Base-by-base conservation (phyloP, 805 yeast species). In the Pichia gijzeniarum region DNA sequence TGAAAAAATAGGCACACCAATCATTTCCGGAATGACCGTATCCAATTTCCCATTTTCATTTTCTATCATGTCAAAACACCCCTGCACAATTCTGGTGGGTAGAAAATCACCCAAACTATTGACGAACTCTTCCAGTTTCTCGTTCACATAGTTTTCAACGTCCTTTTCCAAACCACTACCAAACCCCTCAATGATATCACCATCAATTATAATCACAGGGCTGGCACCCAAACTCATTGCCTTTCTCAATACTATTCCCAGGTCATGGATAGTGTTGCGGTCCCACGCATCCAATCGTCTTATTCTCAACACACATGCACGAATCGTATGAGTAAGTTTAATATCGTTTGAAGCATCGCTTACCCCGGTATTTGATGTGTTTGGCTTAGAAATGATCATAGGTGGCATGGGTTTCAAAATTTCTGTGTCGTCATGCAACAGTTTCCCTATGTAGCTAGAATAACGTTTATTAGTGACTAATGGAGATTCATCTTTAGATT, bases 191-290 rank as follows among this genome's bases (percentile, higher is more conserved):
- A 31, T 3, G 9, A 38, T 27, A 35, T 40, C 39, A 2, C 45
- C 44, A 21, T 81, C 89, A 25, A 85, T 54, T 2, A 87, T 65
- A 31, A 87, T 70, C 0, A 89, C 65, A 0, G 96, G 95, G 13
- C 83, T 76, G 1, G 85, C 77, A 0, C 97, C 97, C 20, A 51
- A 40, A 17, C 45, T 43, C 35, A 50, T 38, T 6, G 46, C 48
- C 8, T 49, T 50, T 16, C 34, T 17, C 2, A 50, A 27, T 12
- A 50, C 51, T 5, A 37, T 17, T 3, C 49, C 48, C 14, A 50
- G 27, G 10, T 36, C 28, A 14, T 21, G 27, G 5, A 48, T 30
- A 19, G 28, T 40, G 3, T 25, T 19, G 5, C 28, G 32, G 20
- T 45, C 41, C 53, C 53, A 46, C 17, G 13, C 10, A 31, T 43